Percentiles rank a stretch among this genome's conserved stretches.
Evolutionary conservation across 495 filamentous ascomycete species (phyloP).

Genomic region (Neurospora terricola): DNA sequence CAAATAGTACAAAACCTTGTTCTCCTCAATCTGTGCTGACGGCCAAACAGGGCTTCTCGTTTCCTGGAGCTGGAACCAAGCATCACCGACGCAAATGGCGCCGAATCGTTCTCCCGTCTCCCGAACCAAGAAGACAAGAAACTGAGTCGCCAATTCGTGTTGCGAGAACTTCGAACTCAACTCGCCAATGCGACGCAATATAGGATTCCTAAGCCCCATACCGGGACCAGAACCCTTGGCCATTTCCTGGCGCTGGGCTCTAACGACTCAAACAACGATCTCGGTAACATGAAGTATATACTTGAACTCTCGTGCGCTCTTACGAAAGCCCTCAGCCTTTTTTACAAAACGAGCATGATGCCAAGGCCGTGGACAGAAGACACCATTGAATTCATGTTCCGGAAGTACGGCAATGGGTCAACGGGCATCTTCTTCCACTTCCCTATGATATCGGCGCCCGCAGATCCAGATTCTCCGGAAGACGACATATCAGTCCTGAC

Average conservation of each 20-base stretch:
- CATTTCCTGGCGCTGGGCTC: background rate
- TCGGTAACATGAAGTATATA: background rate
- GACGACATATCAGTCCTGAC: background rate
- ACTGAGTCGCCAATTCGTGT: background rate
- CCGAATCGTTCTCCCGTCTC: background rate
- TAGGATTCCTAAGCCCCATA: too few relatives aligned
- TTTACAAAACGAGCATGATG: background rate
- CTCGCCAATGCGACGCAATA: too few relatives aligned
- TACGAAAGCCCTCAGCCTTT: background rate
- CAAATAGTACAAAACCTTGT: background rate
- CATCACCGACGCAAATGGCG: background rate
- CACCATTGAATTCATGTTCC: background rate
- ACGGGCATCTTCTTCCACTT: rapidly evolving
- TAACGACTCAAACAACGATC: background rate
- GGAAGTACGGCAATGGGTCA: background rate
- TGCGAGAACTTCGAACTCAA: background rate
- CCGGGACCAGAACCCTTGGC: background rate
- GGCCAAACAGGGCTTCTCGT: background rate
- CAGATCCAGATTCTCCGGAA: background rate
- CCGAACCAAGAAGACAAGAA: background rate
- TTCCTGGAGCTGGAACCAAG: background rate
- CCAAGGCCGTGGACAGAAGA: background rate
- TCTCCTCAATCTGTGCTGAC: background rate
- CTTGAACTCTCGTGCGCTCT: background rate
- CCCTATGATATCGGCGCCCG: background rate